Evolutionary conservation across 148 eudicot species (phyloP).

Genomic region (Persicaria tinctoria): DNA sequence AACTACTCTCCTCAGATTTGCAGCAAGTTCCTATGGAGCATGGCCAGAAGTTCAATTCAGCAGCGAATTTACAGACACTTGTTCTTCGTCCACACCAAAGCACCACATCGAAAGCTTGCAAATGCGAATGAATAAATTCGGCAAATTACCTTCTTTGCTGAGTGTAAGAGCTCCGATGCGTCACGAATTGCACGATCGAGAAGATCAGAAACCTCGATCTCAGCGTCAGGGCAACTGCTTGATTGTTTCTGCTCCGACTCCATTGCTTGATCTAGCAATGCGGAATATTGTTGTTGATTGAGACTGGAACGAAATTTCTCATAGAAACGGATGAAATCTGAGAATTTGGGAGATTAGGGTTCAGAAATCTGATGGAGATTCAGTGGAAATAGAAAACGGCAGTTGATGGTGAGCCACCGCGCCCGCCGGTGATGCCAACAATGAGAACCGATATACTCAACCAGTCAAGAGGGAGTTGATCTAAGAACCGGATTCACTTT

Average conservation of each 20-base stretch:
- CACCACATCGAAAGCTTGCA: background rate
- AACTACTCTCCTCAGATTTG: slow-evolving; percentile 39
- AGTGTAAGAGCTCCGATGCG: background rate
- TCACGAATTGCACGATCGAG: slow-evolving; percentile 5
- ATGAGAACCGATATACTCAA: background rate
- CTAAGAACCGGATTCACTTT: background rate
- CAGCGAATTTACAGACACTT: background rate
- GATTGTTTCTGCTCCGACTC: slow-evolving; percentile 6
- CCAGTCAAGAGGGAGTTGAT: background rate
- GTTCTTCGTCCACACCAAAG: too few species aligned
- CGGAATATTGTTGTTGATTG: background rate
- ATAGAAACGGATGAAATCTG: background rate
- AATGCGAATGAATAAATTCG: background rate
- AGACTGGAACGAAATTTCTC: too few species aligned
- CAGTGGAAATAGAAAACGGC: too few species aligned
- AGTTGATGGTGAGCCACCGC: background rate
- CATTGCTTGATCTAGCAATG: slow-evolving; percentile 7
- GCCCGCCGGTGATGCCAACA: background rate
- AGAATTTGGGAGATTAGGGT: background rate
- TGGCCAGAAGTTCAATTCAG: background rate
- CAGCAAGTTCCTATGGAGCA: slow-evolving; percentile 37
- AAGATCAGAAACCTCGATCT: background rate
- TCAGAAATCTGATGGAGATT: background rate
- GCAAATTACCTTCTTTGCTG: slow-evolving; percentile 3
- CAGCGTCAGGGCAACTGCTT: background rate